Evolutionary conservation across 176 grass and related monocot species (phyloP).

Genomic region (Cocos nucifera): DNA sequence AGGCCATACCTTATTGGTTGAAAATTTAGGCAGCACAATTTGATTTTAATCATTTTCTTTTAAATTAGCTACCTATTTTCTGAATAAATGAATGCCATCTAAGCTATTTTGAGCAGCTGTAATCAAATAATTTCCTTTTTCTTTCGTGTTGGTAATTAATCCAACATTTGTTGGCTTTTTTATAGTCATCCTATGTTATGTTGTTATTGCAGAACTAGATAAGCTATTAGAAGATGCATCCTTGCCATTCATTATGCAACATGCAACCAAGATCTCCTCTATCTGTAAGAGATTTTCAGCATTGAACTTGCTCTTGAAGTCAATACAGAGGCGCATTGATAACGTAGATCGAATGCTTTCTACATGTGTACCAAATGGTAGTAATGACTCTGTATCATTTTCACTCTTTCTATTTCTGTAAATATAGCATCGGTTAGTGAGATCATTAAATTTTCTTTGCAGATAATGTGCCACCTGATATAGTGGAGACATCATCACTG

Average conservation of each 20-base stretch:
- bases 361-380: constrained; percentile 49
- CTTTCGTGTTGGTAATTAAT: too few species aligned
- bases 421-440: too few species aligned
- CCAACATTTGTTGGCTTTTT: not conserved
- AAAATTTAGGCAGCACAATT: too few species aligned
- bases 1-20: too few species aligned
- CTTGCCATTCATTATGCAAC: constrained; percentile 52
- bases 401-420: too few species aligned
- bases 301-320: constrained; percentile 45
- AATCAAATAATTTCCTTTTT: too few species aligned
- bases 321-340: constrained; percentile 85
- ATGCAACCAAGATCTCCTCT: constrained; percentile 64
- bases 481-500: constrained; percentile 6
- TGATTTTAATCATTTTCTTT: too few species aligned
- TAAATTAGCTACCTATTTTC: too few species aligned
- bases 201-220: constrained; percentile 64
- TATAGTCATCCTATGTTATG: constrained; percentile 3
- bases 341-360: constrained; percentile 66
- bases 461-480: constrained; percentile 20
- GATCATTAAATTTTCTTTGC: not conserved
- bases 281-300: constrained; percentile 70
- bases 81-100: too few species aligned
- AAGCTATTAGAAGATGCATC: constrained; percentile 78
- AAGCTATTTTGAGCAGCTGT: too few species aligned
- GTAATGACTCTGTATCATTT: not conserved